Conservation (phyloP, 768 basidiomycete species). For the Lactarius sanguifluus region DNA sequence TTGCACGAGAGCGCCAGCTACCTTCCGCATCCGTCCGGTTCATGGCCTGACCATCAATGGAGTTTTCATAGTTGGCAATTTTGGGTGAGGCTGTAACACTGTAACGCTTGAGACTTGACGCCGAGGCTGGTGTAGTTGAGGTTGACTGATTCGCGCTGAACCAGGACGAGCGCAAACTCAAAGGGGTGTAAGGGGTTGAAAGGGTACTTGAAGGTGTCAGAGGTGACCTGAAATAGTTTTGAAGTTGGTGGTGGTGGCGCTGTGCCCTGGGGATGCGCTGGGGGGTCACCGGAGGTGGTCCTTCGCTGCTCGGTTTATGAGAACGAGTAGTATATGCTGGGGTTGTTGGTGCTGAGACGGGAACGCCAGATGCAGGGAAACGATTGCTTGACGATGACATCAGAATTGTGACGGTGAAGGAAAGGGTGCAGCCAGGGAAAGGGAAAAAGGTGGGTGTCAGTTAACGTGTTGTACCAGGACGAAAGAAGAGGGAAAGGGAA, state of each 20-base stretch:
- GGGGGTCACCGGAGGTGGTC: constrained; percentile 56
- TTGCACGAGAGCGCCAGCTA: constrained; percentile 72
- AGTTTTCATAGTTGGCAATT: constrained; percentile 38
- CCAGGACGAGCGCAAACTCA: constrained; percentile 63
- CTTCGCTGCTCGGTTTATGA: constrained; percentile 35
- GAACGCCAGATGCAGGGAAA: constrained; percentile 30
- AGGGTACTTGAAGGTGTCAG: constrained; percentile 53
- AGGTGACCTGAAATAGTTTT: constrained; percentile 49
- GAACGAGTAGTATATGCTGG: constrained; percentile 42
- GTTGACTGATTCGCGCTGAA: constrained; percentile 48
- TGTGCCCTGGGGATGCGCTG: constrained; percentile 54
- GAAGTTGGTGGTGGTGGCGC: constrained; percentile 40
- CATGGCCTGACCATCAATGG: constrained; percentile 35
- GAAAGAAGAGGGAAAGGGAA: constrained; percentile 13
- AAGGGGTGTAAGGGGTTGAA: constrained; percentile 65
- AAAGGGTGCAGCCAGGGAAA: constrained; percentile 21
- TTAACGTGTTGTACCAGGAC: constrained; percentile 28
- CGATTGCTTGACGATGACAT: constrained; percentile 27
- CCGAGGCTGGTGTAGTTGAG: constrained; percentile 60
- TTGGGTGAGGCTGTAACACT: constrained; percentile 47
- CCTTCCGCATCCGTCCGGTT: constrained; percentile 60
- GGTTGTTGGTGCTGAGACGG: constrained; percentile 47
- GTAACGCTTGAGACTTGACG: constrained; percentile 43
- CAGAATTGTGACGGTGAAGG: constrained; percentile 22
- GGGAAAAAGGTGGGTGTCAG: constrained; percentile 23